Evolutionary conservation across 305 asterid species (phyloP).

Genomic region (Solanum hybrid): DNA sequence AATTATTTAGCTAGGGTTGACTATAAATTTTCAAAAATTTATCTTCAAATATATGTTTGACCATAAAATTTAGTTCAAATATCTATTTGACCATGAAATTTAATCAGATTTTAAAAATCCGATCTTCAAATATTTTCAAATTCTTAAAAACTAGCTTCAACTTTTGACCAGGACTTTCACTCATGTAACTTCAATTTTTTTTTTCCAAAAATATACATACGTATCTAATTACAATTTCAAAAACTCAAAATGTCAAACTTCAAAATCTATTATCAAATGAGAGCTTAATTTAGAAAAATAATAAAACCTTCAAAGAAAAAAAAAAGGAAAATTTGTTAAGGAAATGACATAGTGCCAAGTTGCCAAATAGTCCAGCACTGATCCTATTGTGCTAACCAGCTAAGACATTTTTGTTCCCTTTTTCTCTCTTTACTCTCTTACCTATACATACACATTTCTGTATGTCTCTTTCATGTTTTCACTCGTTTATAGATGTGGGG

Average conservation of each 20-base stretch:
- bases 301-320: not conserved
- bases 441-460: not conserved
- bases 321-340: not conserved
- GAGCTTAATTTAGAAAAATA: not conserved
- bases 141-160: not conserved
- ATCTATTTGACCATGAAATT: not conserved
- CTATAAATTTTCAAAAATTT: rapidly evolving
- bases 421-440: not conserved
- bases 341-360: conserved; percentile 1
- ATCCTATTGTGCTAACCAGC: conserved; percentile 29
- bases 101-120: not conserved
- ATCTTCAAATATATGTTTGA: not conserved
- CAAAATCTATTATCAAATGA: not conserved
- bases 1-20: not conserved
- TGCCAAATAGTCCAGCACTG: conserved; percentile 8
- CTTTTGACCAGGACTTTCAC: not conserved
- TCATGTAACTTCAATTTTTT: not conserved
- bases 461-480: not conserved
- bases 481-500: not conserved
- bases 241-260: not conserved
- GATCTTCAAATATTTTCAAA: not conserved
- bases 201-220: not conserved
- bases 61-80: too few relatives aligned
- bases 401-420: conserved; percentile 2
- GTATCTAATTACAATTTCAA: not conserved